Conservation (phyloP, 441 rosid species). For the Manihot esculenta region DNA sequence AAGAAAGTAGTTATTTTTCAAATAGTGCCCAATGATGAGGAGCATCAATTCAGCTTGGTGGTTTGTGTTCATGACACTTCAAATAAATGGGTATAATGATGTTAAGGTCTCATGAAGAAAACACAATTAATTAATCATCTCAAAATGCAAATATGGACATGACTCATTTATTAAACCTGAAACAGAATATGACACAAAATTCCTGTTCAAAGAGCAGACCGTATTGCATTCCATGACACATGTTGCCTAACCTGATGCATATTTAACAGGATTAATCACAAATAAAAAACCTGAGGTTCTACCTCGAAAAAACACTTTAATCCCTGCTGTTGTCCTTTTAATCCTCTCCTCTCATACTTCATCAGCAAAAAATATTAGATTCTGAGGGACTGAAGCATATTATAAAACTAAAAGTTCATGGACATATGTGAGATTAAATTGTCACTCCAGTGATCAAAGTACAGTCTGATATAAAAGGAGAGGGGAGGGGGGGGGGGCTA, state of each 20-base stretch:
- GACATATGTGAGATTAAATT: too few species aligned
- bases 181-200: background rate
- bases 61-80: background rate
- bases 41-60: background rate
- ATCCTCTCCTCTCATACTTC: too few species aligned
- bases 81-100: background rate
- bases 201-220: background rate
- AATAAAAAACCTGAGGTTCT: too few species aligned
- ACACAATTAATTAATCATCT: background rate
- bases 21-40: background rate
- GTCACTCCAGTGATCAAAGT: too few species aligned
- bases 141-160: background rate
- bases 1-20: constrained; percentile 4
- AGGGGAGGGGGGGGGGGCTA: too few species aligned
- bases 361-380: too few species aligned
- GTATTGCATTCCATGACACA: background rate
- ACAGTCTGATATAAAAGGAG: too few species aligned
- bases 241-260: background rate
- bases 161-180: background rate
- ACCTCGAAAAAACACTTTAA: too few species aligned
- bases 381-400: too few species aligned
- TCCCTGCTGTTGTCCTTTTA: too few species aligned
- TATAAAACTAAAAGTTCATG: too few species aligned
- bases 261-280: too few species aligned
- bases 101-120: background rate